Base-by-base conservation (phyloP, 306 rosid species). In the Quercus gilva region DNA sequence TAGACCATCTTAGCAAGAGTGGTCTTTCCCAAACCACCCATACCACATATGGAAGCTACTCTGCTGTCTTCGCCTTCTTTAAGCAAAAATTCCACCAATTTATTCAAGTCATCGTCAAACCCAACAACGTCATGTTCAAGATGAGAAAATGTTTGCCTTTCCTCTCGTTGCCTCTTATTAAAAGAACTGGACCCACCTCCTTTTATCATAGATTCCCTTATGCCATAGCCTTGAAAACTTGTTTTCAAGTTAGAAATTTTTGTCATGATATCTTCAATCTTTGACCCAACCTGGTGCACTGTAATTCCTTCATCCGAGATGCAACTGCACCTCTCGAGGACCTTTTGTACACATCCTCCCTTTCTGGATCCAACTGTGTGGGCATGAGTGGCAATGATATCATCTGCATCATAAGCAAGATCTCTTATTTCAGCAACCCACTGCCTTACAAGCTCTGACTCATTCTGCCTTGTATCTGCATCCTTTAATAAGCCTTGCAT, bases 371-470 rank as follows among this genome's bases (percentile, higher is more conserved):
- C 43, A 37, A 37, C 43, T 37, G 0, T 1, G 43, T 0, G 10
- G 8, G 43, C 43, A 37, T 37, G 7, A 1, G 10, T 37, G 9
- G 2, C 43, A 37, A 37, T 37, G 8, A 37, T 6, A 37, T 88
- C 92, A 19, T 84, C 88, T 25, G 87, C 83, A 74, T 88, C 92
- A 82, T 80, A 82, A 72, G 91, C 90, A 18, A 80, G 82, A 67
- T 88, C 92, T 85, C 87, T 78, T 35, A 91, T 83, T 77, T 87
- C 91, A 26, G 87, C 78, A 59, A 91, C 78, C 88, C 87, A 85
- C 7, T 67, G 81, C 3, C 49, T 70, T 11, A 85, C 74, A 13
- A 61, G 56, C 33, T 75, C 78, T 73, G 80, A 76, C 2, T 74
- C 86, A 0, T 82, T 84, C 76, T 91, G 91, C 74, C 76, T 85